Percentiles rank a stretch among this genome's conserved stretches.
Evolutionary conservation across 1,284 basidiomycete species (phyloP).

Genomic region (Phylloporus sp.): DNA sequence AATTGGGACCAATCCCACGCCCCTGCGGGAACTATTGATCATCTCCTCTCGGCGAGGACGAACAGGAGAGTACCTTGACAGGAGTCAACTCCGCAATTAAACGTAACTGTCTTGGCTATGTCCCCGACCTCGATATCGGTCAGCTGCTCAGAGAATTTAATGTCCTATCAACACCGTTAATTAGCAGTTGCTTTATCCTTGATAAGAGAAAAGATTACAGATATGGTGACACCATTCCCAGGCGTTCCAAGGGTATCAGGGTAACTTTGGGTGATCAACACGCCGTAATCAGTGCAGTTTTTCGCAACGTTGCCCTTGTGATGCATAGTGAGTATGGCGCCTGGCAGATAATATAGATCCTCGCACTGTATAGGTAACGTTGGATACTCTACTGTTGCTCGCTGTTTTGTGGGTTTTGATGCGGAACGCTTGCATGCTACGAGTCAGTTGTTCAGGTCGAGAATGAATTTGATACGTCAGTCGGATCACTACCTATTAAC

Average conservation of each 20-base stretch:
- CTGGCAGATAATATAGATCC: not conserved
- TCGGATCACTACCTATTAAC: constrained; percentile 40
- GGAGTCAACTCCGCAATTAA: constrained; percentile 50
- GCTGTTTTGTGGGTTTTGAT: constrained; percentile 50
- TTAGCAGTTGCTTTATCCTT: not conserved
- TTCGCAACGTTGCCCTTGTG: constrained; percentile 47
- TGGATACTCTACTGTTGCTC: constrained; percentile 43
- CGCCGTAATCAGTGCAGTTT: constrained; percentile 45
- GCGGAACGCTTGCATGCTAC: constrained; percentile 47
- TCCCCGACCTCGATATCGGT: constrained; percentile 43
- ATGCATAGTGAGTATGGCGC: constrained; percentile 3
- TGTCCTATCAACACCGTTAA: constrained; percentile 31
- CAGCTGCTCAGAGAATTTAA: constrained; percentile 43
- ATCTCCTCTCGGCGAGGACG: not conserved
- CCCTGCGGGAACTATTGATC: constrained; percentile 34
- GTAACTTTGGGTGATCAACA: constrained; percentile 54
- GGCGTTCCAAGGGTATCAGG: constrained; percentile 48
- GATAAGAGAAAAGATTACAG: constrained; percentile 23
- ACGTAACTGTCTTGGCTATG: constrained; percentile 42
- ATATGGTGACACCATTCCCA: constrained; percentile 49
- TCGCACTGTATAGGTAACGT: constrained; percentile 45
- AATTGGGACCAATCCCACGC: constrained; percentile 55
- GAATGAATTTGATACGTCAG: not conserved
- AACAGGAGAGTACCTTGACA: constrained; percentile 41
- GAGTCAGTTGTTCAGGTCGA: constrained; percentile 6